These are phyloP conservation scores for Taphrina deformans DNA, from an alignment of 1,139 yeast genomes.

Conservation along the genomic window DNA sequence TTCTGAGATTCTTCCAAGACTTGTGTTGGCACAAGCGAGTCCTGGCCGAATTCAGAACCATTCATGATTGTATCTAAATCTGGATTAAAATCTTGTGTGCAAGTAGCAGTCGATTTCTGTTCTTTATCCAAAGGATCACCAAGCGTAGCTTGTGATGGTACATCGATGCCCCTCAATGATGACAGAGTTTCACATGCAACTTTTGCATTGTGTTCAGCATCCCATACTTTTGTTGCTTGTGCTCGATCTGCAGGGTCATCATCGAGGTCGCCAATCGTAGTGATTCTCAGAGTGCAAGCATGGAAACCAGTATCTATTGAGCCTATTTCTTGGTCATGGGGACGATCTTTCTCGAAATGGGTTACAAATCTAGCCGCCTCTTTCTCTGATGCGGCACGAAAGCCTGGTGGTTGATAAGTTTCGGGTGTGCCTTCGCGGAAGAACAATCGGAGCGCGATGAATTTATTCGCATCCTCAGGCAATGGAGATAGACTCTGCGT, in stretches of 20 bases:
- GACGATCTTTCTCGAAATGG: constrained; percentile 14
- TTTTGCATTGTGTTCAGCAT: constrained; percentile 22
- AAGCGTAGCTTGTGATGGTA: background rate
- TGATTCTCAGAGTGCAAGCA: constrained; percentile 30
- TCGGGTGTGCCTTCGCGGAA: constrained; percentile 53
- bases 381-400: constrained; percentile 50
- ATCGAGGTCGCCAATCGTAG: constrained; percentile 8
- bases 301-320: constrained; percentile 39
- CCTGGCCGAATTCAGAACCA: background rate
- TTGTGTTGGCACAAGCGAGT: background rate
- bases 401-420: constrained; percentile 53
- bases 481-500: constrained; percentile 56
- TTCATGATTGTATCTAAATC: background rate
- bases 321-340: constrained; percentile 36
- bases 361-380: constrained; percentile 39
- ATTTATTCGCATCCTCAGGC: constrained; percentile 49
- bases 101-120: background rate
- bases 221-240: constrained; percentile 5
- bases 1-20: background rate
- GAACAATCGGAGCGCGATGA: constrained; percentile 52
- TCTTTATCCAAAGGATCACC: background rate
- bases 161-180: background rate
- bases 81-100: background rate
- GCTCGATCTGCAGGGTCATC: background rate
- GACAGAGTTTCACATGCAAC: background rate